Evolutionary conservation across 2,329 filamentous ascomycete genomes (phyloP), one percentile per base, ranked within the genome.

Genomic region (Curvularia eragrostidis): DNA sequence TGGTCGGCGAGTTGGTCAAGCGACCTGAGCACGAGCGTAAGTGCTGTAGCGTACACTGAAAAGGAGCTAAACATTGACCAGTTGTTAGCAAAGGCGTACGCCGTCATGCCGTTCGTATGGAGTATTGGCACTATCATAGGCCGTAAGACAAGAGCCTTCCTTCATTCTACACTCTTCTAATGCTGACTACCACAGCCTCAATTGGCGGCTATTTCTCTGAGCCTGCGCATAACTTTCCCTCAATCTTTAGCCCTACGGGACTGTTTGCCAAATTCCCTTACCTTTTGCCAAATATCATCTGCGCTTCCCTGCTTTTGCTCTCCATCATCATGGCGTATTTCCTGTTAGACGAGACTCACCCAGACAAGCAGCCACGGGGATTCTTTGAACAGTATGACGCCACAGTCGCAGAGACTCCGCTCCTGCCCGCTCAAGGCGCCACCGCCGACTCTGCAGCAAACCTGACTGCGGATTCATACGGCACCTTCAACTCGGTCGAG

Each of bases 71-170:
- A 32, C 3, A 89, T 95, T 54, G 90, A 85, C 30, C 90, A 89
- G 26, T 56, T 91, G 90, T 12, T 89, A 93, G 69, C 91, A 96
- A 77, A 61, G 67, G 91, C 90, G 26, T 97, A 93, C 75, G 88
- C 92, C 2, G 86, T 97, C 43, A 96, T 97, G 91, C 93, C 93
- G 0, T 97, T 97, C 71, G 58, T 63, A 5, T 97, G 93, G 93
- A 89, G 86, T 46, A 88, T 97, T 51, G 93, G 93, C 23, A 96
- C 91, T 9, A 96, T 97, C 63, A 83, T 96, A 52, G 93, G 93
- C 48, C 76, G 73, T 76, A 74, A 74, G 72, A 50, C n/a, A 1
- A 10, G 23, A 44, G 41, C 18, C 13, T 15, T 43, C 26, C 36
- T 19, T 19, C 34, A 28, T 26, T 19, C 10, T 34, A 15, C 10